These are phyloP conservation scores for Aureobasidium sp. DNA, from an alignment of 2,329 filamentous ascomycete genomes.

Conservation along the genomic window DNA sequence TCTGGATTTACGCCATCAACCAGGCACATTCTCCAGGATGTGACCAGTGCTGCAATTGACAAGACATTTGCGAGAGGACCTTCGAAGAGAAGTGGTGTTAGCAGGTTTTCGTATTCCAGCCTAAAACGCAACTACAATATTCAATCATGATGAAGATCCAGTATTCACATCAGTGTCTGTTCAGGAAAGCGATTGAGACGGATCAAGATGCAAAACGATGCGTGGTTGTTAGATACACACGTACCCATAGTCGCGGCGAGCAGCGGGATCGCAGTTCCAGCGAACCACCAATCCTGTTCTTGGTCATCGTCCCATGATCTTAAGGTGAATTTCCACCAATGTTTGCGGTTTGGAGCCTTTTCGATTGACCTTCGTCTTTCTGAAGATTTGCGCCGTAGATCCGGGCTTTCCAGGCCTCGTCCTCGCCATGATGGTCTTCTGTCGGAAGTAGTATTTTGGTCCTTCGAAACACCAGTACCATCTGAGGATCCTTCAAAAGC, in stretches of 20 bases:
- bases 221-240: not conserved
- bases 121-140: not conserved
- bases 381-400: not conserved
- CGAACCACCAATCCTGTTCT: conserved; percentile 28
- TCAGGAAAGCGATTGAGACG: not conserved
- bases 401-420: not conserved
- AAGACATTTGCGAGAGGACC: conserved; percentile 82
- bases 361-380: not conserved
- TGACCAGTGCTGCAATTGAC: conserved; percentile 77
- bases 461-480: not conserved
- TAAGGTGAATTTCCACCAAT: conserved; percentile 10
- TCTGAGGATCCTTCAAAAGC: conserved; percentile 1
- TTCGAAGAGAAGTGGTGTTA: conserved; percentile 42
- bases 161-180: not conserved
- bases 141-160: not conserved
- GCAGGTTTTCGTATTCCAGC: conserved; percentile 33
- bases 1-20: conserved; percentile 26
- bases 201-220: not conserved
- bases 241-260: conserved; percentile 6
- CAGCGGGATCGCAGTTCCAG: conserved; percentile 25
- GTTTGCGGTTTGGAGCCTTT: not conserved
- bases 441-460: not conserved
- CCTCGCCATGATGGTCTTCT: not conserved
- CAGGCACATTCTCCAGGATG: conserved; percentile 61
- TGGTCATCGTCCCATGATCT: conserved; percentile 24